Percentiles rank a stretch among this genome's conserved stretches.
Conservation (phyloP, 805 yeast genomes). For the Nakazawaea ernobii region DNA sequence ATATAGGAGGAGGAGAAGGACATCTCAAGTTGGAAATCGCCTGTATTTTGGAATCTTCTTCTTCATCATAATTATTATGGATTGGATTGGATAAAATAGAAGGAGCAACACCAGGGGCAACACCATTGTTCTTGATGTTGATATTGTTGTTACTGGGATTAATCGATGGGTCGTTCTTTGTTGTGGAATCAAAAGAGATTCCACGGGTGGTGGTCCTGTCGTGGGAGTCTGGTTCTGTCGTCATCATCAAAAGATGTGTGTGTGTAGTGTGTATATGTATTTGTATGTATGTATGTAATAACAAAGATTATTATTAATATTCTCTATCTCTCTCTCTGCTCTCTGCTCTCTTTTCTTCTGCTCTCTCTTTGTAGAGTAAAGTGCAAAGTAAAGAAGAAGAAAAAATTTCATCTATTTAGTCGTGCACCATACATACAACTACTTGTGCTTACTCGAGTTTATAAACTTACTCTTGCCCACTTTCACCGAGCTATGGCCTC, state of each 20-base stretch:
- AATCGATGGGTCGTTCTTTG: conserved; percentile 5
- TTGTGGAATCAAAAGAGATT: conserved; percentile 8
- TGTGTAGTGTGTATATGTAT: too few species aligned
- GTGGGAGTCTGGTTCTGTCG: background rate
- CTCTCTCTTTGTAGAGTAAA: background rate
- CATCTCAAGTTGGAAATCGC: conserved; percentile 56
- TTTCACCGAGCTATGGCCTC: conserved; percentile 56
- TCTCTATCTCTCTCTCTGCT: too few species aligned
- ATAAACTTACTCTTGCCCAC: conserved; percentile 85
- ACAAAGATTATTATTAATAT: too few species aligned
- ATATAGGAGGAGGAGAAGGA: conserved; percentile 71
- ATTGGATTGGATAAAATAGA: background rate
- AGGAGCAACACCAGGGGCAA: conserved; percentile 4
- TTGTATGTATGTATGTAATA: too few species aligned
- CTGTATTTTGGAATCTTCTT: conserved; percentile 36
- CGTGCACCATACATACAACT: background rate
- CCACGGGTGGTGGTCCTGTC: background rate
- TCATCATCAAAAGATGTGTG: too few species aligned
- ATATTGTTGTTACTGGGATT: background rate
- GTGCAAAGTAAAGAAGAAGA: too few species aligned
- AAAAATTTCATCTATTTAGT: too few species aligned
- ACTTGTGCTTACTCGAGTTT: conserved; percentile 45
- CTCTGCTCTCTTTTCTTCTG: too few species aligned
- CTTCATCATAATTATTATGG: background rate
- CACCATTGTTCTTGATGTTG: background rate